Base-by-base conservation (phyloP, 1,284 basidiomycete species). In the Moesziomyces parantarcticus region DNA sequence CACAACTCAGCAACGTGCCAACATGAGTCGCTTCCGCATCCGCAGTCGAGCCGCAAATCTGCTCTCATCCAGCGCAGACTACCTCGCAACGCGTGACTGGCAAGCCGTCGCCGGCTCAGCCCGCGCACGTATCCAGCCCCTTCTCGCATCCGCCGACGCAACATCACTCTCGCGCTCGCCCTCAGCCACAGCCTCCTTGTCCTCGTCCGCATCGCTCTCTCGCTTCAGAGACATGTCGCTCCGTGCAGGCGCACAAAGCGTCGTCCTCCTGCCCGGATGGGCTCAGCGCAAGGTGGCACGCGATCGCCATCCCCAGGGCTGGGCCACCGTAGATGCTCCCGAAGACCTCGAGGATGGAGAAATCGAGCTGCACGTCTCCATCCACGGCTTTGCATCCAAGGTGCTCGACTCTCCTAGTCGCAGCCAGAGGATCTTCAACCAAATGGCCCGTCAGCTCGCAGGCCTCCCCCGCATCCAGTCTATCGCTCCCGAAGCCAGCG, bases 291-390 rank as follows among this genome's bases (percentile, higher is more conserved):
- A 47, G 47, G 58, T 62, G 11, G 73, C 73, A 9, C 54, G 73
- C 41, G 73, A 76, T 44, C 61, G 73, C 51, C 58, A 66, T 46
- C 69, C 73, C 10, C 73, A 76, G 47, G 58, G 57, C 36, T 73
- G 69, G 73, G 51, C 57, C 23, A 59, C 55, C 23, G 9, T 62
- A 3, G 73, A 76, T 21, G 65, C 63, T 14, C 69, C 60, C 23
- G 69, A 76, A 40, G 60, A 73, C 43, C 59, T 76, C 39, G 53
- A 68, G 42, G 73, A 76, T 42, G 73, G 69, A 25, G 73, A 76
- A 23, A 58, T 73, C n/a, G 74, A 76, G 40, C 58, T 76, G 29
- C 61, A 69, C 29, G 47, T 76, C 23, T 55, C 63, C 4, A 32
- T 71, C 22, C 57, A 67, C 34, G 66, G 74, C 50, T 70, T 70